A percentile compares a stretch with the other conserved stretches of the same genome.
Evolutionary conservation across 2,329 filamentous ascomycete genomes (phyloP).

Genomic region (Herpotrichia juniperi): DNA sequence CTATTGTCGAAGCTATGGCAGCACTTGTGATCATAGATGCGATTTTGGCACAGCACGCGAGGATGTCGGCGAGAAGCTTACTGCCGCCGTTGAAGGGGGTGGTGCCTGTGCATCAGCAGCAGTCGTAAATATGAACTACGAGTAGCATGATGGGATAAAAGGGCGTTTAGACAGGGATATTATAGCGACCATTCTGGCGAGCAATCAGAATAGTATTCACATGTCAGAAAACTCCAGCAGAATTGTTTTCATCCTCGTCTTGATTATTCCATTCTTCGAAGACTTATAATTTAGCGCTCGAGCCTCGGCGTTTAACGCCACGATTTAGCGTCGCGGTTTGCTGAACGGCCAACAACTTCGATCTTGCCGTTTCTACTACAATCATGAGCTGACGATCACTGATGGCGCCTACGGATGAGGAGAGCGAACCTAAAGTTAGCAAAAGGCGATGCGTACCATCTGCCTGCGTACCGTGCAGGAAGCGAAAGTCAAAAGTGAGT

Average conservation of each 20-base stretch:
- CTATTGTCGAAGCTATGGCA: conserved; percentile 91
- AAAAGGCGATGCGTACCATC: conserved; percentile 45
- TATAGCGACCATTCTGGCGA: no score
- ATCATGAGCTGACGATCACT: not conserved
- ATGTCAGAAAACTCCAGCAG: no score
- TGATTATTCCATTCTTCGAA: no score
- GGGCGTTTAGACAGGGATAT: conserved; percentile 1
- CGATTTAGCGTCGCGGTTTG: no score
- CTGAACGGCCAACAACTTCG: no score
- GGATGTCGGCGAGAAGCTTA: conserved; percentile 47
- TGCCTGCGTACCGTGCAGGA: conserved; percentile 57
- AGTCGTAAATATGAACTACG: not conserved
- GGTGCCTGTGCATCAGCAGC: conserved; percentile 34
- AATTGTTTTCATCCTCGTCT: no score
- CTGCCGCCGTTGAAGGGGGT: conserved; percentile 47
- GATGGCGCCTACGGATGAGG: conserved; percentile 16
- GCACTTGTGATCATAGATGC: conserved; percentile 87
- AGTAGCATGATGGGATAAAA: not conserved
- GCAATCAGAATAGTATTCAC: no score
- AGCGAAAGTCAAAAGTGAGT: conserved; percentile 57
- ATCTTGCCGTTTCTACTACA: not conserved
- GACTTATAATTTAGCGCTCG: no score
- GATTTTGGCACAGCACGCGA: conserved; percentile 78
- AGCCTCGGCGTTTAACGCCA: no score
- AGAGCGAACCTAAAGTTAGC: conserved; percentile 32